A percentile compares a stretch with the other conserved stretches of the same genome.
Conservation (phyloP, 140 eudicot species). For the Erigeron philadelphicus region DNA sequence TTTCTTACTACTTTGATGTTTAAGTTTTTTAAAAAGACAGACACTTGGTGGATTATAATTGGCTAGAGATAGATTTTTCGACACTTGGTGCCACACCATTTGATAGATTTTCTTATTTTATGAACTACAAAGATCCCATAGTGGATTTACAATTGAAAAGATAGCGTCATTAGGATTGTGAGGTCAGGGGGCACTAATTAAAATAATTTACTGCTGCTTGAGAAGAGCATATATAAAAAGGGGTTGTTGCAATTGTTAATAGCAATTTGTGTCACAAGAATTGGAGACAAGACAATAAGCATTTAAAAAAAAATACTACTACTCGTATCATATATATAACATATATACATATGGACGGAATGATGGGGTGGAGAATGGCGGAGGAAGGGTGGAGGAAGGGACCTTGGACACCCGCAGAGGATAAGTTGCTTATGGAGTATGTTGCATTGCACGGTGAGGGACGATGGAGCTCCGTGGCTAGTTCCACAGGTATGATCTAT, state of each 20-base stretch:
- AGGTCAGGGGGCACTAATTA: conserved; percentile 26
- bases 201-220: conserved; percentile 24
- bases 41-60: conserved; percentile 32
- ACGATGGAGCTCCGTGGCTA: conserved; percentile 78
- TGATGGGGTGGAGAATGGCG: conserved; percentile 46
- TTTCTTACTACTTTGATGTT: conserved; percentile 25
- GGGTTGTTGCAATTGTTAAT: conserved; percentile 13
- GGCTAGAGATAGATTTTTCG: conserved; percentile 19
- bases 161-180: conserved; percentile 28
- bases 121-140: background rate
- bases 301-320: background rate
- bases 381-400: conserved; percentile 84
- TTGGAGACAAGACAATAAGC: conserved; percentile 31
- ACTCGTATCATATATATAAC: too few relatives aligned
- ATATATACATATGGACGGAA: conserved; percentile 24
- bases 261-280: conserved; percentile 34
- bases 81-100: conserved; percentile 36
- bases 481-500: conserved; percentile 47
- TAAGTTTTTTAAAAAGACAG: background rate
- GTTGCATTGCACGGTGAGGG: conserved; percentile 73
- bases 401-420: conserved; percentile 88
- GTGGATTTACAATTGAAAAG: background rate
- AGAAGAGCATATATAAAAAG: conserved; percentile 13
- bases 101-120: conserved; percentile 11
- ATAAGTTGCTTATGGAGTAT: conserved; percentile 63